Percentiles rank a stretch among this genome's conserved stretches.
Evolutionary conservation across 441 rosid species (phyloP).

Genomic region (Euphorbia neoarborescens): DNA sequence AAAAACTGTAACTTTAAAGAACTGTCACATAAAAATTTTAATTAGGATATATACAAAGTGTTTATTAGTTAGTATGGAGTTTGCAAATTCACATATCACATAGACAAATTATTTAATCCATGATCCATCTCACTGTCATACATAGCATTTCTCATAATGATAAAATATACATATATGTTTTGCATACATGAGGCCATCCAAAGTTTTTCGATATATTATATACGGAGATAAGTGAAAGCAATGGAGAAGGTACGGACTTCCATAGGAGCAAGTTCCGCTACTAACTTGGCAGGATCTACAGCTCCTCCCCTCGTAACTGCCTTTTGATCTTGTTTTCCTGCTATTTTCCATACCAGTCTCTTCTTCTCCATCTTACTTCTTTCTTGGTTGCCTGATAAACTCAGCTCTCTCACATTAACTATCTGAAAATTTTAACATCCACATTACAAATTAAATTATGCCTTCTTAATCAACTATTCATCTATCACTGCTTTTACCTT

Average conservation of each 20-base stretch:
- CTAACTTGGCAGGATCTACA: constrained; percentile 42
- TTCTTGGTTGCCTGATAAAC: constrained; percentile 77
- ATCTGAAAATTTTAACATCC: constrained; percentile 38
- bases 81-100: no score
- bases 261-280: constrained; percentile 76
- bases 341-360: constrained; percentile 72
- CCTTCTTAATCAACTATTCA: background rate
- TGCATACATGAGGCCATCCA: background rate
- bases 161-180: background rate
- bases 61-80: no score
- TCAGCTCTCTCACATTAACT: constrained; percentile 46
- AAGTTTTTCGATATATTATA: no score
- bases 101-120: no score
- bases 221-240: constrained; percentile 26
- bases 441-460: background rate
- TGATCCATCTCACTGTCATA: no score
- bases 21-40: no score
- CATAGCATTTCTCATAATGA: background rate
- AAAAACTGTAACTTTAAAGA: no score
- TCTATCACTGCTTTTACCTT: constrained; percentile 35
- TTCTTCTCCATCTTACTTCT: constrained; percentile 59
- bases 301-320: constrained; percentile 52
- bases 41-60: no score
- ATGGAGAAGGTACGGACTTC: constrained; percentile 72
- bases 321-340: constrained; percentile 33